Evolutionary conservation across 1,284 basidiomycete genomes (phyloP).

Genomic region (Cryptococcus amylolentus): DNA sequence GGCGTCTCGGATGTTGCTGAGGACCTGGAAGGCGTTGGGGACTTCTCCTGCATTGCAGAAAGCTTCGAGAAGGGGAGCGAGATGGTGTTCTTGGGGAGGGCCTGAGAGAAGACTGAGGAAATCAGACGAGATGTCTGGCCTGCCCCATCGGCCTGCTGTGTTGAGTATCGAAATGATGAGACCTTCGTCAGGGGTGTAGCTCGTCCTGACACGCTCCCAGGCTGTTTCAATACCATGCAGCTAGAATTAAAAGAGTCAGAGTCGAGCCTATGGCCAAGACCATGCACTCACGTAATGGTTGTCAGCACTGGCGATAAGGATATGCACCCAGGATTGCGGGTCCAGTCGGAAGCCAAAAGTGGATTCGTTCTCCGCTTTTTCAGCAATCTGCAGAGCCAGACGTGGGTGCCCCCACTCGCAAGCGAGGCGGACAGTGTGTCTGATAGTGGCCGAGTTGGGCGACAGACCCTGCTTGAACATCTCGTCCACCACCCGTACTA

Average conservation of each 20-base stretch:
- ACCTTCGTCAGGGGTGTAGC: slow-evolving; percentile 68
- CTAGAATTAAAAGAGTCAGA: slow-evolving; percentile 47
- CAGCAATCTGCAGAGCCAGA: slow-evolving; percentile 32
- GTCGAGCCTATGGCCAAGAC: background rate
- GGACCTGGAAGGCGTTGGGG: slow-evolving; percentile 39
- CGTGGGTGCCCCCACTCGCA: slow-evolving; percentile 36
- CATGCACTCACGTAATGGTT: slow-evolving; percentile 34
- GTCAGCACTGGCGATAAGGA: slow-evolving; percentile 36
- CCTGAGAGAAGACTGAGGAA: slow-evolving; percentile 57
- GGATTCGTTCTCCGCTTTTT: slow-evolving; percentile 18
- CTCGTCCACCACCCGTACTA: slow-evolving; percentile 29
- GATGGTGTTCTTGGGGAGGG: slow-evolving; percentile 57
- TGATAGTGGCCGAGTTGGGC: slow-evolving; percentile 12
- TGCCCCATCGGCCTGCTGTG: slow-evolving; percentile 66
- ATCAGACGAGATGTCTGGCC: slow-evolving; percentile 64
- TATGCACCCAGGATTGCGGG: slow-evolving; percentile 28
- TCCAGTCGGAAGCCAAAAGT: slow-evolving; percentile 10
- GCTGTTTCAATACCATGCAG: slow-evolving; percentile 61
- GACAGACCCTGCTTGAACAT: slow-evolving; percentile 28
- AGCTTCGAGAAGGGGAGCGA: slow-evolving; percentile 45
- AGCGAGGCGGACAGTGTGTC: slow-evolving; percentile 20
- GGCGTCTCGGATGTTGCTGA: slow-evolving; percentile 29
- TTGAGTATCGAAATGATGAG: slow-evolving; percentile 65
- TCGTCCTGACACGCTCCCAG: slow-evolving; percentile 63
- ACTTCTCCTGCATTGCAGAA: slow-evolving; percentile 41